Evolutionary conservation across 805 yeast species (phyloP), one percentile per base, ranked within the genome.

Genomic region (Suhomyces sp.): DNA sequence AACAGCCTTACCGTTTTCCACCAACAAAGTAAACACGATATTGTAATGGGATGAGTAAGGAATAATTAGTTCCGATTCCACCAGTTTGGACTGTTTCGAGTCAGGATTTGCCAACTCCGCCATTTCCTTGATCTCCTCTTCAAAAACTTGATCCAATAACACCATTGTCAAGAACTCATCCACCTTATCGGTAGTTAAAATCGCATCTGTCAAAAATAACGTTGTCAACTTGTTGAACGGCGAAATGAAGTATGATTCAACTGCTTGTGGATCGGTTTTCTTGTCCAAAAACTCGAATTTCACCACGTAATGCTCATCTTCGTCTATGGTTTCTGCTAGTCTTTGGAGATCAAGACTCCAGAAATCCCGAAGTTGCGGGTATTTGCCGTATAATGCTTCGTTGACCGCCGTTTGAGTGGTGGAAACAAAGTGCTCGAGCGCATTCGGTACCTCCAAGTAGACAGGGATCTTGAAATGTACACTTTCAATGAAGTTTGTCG

Each of bases 11-110:
- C 84, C 83, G 42, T 77, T 79, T 32, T 93, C 95, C 17, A 77
- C 74, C 33, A 90, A 62, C 38, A 90, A 65, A 15, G 88, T 81
- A 41, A 88, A 72, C 3, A 88, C 80, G n/a, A 91, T 49, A 51
- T 87, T 93, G 44, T 83, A 80, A 21, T 74, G 63, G 4, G 91
- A 81, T 2, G 83, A 63, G 50, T 76, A 81, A 0, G 79, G 74
- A 19, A 79, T 57, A n/a, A 67, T 72, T 30, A 70, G 46, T 24
- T 63, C 59, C 9, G 56, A 50, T n/a, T 26, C 29, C n/a, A n/a
- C n/a, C n/a, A n/a, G n/a, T 11, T 16, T 19, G 8, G 53, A 56
- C 3, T 52, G 40, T 10, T 27, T 26, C 20, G n/a, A 40, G 10
- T 23, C 25, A 10, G 14, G 26, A 12, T 29, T 33, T 10, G 47